These are phyloP conservation scores for Magnusiomyces suaveolens DNA, from an alignment of 1,139 yeast species.

Conservation along the genomic window DNA sequence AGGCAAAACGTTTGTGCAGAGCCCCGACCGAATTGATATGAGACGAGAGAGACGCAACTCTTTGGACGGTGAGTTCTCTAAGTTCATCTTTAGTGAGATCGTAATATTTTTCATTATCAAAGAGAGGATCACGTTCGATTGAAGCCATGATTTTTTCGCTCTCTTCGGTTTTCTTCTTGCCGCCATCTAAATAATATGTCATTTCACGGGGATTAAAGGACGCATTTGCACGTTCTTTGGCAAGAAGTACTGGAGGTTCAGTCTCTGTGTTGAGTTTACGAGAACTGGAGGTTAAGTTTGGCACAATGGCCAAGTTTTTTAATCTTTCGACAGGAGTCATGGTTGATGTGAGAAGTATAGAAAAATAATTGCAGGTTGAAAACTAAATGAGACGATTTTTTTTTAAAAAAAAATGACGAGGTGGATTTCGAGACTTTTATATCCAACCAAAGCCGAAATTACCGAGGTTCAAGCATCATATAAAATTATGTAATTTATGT, in stretches of 20 bases:
- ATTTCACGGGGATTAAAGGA: conserved; percentile 38
- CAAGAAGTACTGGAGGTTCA: conserved; percentile 34
- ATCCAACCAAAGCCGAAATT: too few species aligned
- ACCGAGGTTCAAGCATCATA: too few species aligned
- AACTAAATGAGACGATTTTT: conserved; percentile 41
- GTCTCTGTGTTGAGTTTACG: conserved; percentile 34
- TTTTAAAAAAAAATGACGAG: background rate
- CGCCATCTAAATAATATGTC: conserved; percentile 49
- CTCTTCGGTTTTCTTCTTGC: conserved; percentile 38
- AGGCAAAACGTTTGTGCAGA: conserved; percentile 32
- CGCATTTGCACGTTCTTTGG: conserved; percentile 42
- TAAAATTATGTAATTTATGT: background rate
- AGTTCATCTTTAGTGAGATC: conserved; percentile 43
- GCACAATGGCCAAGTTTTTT: conserved; percentile 1
- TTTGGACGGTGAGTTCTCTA: conserved; percentile 45
- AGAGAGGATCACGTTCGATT: conserved; percentile 48
- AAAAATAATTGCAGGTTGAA: background rate
- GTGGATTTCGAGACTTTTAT: background rate
- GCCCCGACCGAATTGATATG: conserved; percentile 40
- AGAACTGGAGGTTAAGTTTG: conserved; percentile 13
- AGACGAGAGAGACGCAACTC: conserved; percentile 44
- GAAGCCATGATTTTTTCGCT: conserved; percentile 40
- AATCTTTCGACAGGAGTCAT: conserved; percentile 4
- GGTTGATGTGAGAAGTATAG: background rate
- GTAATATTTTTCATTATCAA: conserved; percentile 42